These are phyloP conservation scores for Kwoniella newhampshirensis DNA, from an alignment of 768 basidiomycete species.

Conservation along the genomic window DNA sequence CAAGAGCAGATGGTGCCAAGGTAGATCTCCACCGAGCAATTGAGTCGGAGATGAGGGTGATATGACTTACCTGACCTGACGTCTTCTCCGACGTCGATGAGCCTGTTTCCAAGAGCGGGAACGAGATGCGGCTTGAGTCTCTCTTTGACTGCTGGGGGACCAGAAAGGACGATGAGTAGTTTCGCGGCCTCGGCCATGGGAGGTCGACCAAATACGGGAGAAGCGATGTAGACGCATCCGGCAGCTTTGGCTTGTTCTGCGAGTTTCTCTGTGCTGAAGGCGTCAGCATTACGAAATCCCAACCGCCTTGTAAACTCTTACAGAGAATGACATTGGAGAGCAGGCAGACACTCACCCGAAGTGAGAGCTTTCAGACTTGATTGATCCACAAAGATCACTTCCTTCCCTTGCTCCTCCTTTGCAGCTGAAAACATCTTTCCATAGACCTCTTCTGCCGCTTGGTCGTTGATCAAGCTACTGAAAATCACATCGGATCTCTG, in stretches of 20 bases:
- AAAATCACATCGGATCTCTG: slow-evolving; percentile 25
- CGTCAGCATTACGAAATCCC: no score
- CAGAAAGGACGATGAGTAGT: slow-evolving; percentile 24
- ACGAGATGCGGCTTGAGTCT: slow-evolving; percentile 18
- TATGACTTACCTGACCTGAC: slow-evolving; percentile 20
- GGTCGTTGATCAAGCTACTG: slow-evolving; percentile 29
- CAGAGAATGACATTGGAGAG: no score
- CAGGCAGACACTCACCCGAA: slow-evolving; percentile 18
- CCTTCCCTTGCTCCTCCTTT: slow-evolving; percentile 1
- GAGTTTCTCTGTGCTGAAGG: slow-evolving; percentile 22
- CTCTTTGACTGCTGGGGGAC: slow-evolving; percentile 9
- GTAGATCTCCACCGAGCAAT: neutral
- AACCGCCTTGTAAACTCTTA: no score
- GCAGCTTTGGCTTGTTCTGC: slow-evolving; percentile 14
- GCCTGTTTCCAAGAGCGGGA: slow-evolving; percentile 17
- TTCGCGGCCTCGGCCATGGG: slow-evolving; percentile 19
- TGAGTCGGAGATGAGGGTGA: neutral
- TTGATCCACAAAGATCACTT: slow-evolving; percentile 33
- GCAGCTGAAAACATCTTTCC: slow-evolving; percentile 12
- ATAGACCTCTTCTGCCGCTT: slow-evolving; percentile 26
- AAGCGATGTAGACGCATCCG: slow-evolving; percentile 23
- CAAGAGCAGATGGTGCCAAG: neutral
- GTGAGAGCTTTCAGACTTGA: slow-evolving; percentile 27
- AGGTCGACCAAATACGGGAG: slow-evolving; percentile 34
- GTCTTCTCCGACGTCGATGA: slow-evolving; percentile 33